Evolutionary conservation across 495 filamentous ascomycete genomes (phyloP), one percentile per base, ranked within the genome.

Genomic region (Aspergillus sclerotiicarbonarius): DNA sequence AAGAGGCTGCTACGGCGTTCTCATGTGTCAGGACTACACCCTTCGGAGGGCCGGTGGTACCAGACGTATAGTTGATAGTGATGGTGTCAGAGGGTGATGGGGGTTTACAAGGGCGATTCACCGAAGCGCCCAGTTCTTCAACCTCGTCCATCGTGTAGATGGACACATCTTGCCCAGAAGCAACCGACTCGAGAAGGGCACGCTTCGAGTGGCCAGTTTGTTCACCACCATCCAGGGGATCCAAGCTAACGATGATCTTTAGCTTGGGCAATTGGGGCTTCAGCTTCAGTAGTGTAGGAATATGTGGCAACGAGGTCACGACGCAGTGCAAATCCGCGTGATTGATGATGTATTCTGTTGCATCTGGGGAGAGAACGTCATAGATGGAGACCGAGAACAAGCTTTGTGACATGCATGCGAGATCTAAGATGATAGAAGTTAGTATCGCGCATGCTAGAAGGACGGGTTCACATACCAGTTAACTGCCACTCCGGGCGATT

Each of bases 401-500:
- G 18, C 88, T 84, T 75, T 98, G 95, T 18, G 91, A 92, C 75
- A 91, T 84, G 62, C 91, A 90, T 41, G 86, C 94, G 62, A 98
- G 73, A 83, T 98, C 94, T 92, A 20, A 6, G 19, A 30, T 35
- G 12, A 48, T 20, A 25, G 48, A n/a, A 4, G 46, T 12, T 4
- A 51, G 31, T 10, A 19, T 13, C 31, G 45, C 44, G 25, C 31
- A 0, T 19, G 47, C 15, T 3, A 19, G n/a, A 16, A 30, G 10
- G 35, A 10, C 15, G 10, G 18, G 21, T 15, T 31, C 50, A 30
- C 81, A 59, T 73, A 90, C 89, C 90, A 47, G 90, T 86, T 54
- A 98, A 88, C 80, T 98, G 94, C 94, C 94, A 98, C 72, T 98
- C 94, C 6, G 93, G 89, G 52, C 94, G 84, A 71, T 98, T 98